Evolutionary conservation across 176 grass and related monocot genomes (phyloP), one percentile per base, ranked within the genome.

Genomic region (Rhipidocladum racemiflorum): DNA sequence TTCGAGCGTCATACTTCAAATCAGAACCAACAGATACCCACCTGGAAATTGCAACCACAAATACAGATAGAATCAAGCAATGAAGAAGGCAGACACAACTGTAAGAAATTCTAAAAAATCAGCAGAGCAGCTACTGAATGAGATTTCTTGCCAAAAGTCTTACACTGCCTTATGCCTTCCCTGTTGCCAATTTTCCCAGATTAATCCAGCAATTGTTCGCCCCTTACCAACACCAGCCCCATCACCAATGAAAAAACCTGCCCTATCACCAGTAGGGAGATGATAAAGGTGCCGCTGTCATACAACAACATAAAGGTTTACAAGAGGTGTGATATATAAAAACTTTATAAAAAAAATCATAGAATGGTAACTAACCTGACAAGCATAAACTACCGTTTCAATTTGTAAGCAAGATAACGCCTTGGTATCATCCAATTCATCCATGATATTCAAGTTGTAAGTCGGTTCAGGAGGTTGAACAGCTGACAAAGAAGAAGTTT

Each of bases 151-250:
- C 35, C 28, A 77, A 63, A 81, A 89, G 53, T 70, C 92, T 95
- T 90, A 99, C 96, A 99, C 61, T 88, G 91, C 91, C 77, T 94
- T 99, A 77, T 89, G 85, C 57, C 90, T 94, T 75, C 85, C 91
- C 77, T 95, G 92, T 80, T 99, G 92, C 96, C 96, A 99, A 88
- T 93, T 95, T 87, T 99, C 96, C 96, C 92, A 95, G 38, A 95
- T 93, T 88, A 99, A 93, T 56, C 96, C 96, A 77, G 96, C 96
- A 91, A 99, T 92, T 63, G 96, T 99, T 77, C 96, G 90, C 15
- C 96, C 96, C 84, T 99, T 99, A 89, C 96, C 96, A 86, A 99
- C 92, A 85, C 96, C 96, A 85, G 96, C 96, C 50, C 96, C 96
- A 51, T 99, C 96, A 83, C 96, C 96, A 83, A 99, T 79, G 77